phyloP scores from a whole-genome alignment of 371 early-diverging fungal genomes.

The Parasitella parasitica region DNA sequence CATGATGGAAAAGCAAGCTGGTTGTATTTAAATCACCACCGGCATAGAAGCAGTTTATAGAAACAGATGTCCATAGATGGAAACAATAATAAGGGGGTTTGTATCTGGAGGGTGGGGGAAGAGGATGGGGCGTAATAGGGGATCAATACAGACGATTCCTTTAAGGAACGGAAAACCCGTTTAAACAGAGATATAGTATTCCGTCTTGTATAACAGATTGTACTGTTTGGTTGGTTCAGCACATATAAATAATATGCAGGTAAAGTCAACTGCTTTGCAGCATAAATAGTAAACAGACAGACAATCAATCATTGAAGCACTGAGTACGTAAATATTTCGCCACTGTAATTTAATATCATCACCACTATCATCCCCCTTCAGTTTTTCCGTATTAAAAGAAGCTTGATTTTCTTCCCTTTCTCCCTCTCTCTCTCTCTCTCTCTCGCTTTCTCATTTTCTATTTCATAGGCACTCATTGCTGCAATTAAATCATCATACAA shows the following conservation, averaged over 20 bases:
- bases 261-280: constrained; percentile 35
- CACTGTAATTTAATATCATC: constrained; percentile 1
- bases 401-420: neutral
- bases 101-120: neutral
- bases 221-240: constrained; percentile 9
- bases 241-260: constrained; percentile 32
- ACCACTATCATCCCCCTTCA: neutral
- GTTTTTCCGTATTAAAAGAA: constrained; percentile 3
- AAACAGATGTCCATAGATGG: neutral
- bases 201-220: neutral
- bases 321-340: constrained; percentile 2
- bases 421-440: constrained; percentile 1
- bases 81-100: constrained; percentile 7
- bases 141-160: constrained; percentile 11
- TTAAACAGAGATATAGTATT: neutral
- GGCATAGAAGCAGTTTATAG: constrained; percentile 5
- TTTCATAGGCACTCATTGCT: neutral
- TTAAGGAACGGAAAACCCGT: constrained; percentile 23
- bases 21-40: constrained; percentile 20
- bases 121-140: constrained; percentile 1
- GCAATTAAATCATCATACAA: neutral
- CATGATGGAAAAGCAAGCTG: neutral
- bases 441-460: constrained; percentile 7
- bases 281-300: constrained; percentile 25
- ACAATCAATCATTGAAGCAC: constrained; percentile 26